Percentiles rank a stretch among this genome's conserved stretches.
Evolutionary conservation across 495 filamentous ascomycete species (phyloP).

Genomic region (Lasiosphaeria miniovina): DNA sequence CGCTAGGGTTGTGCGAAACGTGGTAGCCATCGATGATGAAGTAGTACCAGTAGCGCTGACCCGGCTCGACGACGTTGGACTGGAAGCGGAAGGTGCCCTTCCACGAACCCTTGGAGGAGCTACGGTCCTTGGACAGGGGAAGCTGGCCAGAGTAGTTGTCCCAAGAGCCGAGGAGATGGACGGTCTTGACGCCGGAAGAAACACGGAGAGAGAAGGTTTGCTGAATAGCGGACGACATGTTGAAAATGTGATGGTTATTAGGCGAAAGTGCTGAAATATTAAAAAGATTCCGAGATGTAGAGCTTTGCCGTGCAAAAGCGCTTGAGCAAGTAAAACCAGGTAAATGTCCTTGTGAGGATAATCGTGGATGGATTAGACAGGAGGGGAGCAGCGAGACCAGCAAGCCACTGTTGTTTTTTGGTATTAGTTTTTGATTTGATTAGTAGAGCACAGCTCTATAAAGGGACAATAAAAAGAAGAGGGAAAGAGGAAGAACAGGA

Average conservation of each 20-base stretch:
- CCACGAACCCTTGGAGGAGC: slow-evolving; percentile 80
- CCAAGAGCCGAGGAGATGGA: slow-evolving; percentile 97
- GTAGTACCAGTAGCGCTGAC: slow-evolving; percentile 99
- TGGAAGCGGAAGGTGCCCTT: slow-evolving; percentile 96
- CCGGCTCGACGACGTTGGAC: slow-evolving; percentile 73
- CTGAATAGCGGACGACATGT: slow-evolving; percentile 75
- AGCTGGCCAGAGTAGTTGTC: slow-evolving; percentile 94
- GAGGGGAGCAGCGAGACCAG: slow-evolving; percentile 44
- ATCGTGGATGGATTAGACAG: slow-evolving; percentile 31
- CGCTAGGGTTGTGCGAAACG: slow-evolving; percentile 93
- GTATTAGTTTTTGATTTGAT: slow-evolving; percentile 33
- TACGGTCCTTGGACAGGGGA: slow-evolving; percentile 81
- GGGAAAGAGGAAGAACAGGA: slow-evolving; percentile 50
- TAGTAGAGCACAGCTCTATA: slow-evolving; percentile 57
- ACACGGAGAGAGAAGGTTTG: slow-evolving; percentile 89
- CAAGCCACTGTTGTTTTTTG: slow-evolving; percentile 42
- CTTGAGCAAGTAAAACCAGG: slow-evolving; percentile 61
- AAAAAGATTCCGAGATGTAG: slow-evolving; percentile 29
- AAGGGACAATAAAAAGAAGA: slow-evolving; percentile 49
- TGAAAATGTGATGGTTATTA: slow-evolving; percentile 38
- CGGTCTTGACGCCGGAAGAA: slow-evolving; percentile 94
- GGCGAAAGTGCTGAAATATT: slow-evolving; percentile 34
- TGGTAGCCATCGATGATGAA: slow-evolving; percentile 99
- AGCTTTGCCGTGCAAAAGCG: slow-evolving; percentile 26
- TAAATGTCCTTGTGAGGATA: slow-evolving; percentile 36